These are phyloP conservation scores for Podosphaera xanthii DNA, from an alignment of 2,329 filamentous ascomycete species.

Conservation along the genomic window DNA sequence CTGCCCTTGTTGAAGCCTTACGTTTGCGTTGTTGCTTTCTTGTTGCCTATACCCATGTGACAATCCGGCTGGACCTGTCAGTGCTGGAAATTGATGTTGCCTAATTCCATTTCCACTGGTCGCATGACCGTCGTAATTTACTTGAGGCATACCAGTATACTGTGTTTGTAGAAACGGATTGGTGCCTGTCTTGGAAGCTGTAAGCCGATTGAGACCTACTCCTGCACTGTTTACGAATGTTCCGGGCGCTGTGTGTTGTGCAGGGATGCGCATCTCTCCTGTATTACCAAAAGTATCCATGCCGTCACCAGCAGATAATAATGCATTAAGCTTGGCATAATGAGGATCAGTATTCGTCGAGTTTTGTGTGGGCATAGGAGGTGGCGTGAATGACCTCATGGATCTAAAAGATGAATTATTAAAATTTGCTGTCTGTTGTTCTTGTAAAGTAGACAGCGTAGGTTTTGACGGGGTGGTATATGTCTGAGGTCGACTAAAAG, in stretches of 20 bases:
- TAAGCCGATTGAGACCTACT: conserved; percentile 49
- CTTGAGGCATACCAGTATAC: conserved; percentile 52
- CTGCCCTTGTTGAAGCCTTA: conserved; percentile 25
- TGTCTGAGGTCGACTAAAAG: conserved; percentile 39
- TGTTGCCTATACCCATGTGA: conserved; percentile 22
- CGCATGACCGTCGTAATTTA: conserved; percentile 25
- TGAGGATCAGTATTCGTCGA: conserved; percentile 33
- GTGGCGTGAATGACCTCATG: conserved; percentile 23
- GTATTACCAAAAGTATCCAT: conserved; percentile 96
- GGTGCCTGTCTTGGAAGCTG: conserved; percentile 34
- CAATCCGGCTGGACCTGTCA: conserved; percentile 32
- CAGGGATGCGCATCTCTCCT: conserved; percentile 83
- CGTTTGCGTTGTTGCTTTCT: conserved; percentile 32
- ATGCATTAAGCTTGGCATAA: conserved; percentile 58
- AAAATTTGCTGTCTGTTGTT: conserved; percentile 52
- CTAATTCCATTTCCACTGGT: conserved; percentile 10
- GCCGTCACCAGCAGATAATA: conserved; percentile 71
- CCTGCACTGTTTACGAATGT: conserved; percentile 94
- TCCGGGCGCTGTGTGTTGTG: conserved; percentile 88
- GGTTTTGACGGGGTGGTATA: conserved; percentile 34
- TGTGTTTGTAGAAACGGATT: conserved; percentile 79
- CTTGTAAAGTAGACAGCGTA: conserved; percentile 51
- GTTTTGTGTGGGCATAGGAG: conserved; percentile 15
- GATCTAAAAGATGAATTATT: conserved; percentile 24
- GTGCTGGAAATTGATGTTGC: conserved; percentile 26